Conservation (phyloP, 768 basidiomycete genomes). For the Leccinum variicolor region DNA sequence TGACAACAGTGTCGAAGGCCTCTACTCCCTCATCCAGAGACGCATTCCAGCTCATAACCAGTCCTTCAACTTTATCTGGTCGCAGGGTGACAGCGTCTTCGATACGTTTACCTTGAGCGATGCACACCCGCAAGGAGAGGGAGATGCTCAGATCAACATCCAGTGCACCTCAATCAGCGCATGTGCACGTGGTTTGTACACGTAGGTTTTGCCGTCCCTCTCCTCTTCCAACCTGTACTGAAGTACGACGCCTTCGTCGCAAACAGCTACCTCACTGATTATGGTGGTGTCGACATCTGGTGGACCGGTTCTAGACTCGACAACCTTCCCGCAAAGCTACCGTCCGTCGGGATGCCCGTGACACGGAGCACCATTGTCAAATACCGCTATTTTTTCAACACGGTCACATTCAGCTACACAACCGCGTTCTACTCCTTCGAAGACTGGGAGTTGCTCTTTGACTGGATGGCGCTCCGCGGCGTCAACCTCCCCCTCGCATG, state of each 20-base stretch:
- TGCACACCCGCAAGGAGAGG: conserved; percentile 2
- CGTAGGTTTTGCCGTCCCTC: background rate
- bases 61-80: background rate
- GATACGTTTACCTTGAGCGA: conserved; percentile 6
- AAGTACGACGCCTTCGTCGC: background rate
- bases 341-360: conserved; percentile 29
- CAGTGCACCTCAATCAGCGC: conserved; percentile 36
- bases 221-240: background rate
- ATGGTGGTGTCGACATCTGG: conserved; percentile 40
- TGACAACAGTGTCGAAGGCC: background rate
- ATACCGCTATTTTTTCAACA: conserved; percentile 31
- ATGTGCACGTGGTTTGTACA: background rate
- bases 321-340: conserved; percentile 28
- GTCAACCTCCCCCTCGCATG: conserved; percentile 42
- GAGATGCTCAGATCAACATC: conserved; percentile 22
- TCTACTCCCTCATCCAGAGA: background rate
- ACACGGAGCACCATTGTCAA: conserved; percentile 34
- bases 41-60: background rate
- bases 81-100: background rate
- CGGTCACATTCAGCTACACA: background rate
- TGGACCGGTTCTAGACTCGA: conserved; percentile 41
- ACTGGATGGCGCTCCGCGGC: conserved; percentile 41
- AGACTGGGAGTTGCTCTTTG: conserved; percentile 38
- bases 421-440: conserved; percentile 36
- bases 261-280: conserved; percentile 34